These are phyloP conservation scores for Linderniella brevidens DNA, from an alignment of 257 asterid genomes.

Conservation along the genomic window DNA sequence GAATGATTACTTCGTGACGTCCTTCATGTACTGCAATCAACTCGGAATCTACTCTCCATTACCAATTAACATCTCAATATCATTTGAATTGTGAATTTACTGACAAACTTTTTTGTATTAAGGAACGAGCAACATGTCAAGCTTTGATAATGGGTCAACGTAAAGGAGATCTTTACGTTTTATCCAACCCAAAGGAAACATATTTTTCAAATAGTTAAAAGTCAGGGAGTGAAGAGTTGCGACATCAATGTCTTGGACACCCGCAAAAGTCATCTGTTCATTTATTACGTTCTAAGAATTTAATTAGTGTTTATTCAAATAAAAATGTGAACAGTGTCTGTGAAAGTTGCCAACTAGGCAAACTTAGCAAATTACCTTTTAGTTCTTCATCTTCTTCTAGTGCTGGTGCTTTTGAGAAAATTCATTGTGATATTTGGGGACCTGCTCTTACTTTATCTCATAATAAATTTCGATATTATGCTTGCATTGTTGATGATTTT, in stretches of 20 bases:
- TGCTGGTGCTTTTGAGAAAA: neutral
- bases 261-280: neutral
- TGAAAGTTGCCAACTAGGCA: neutral
- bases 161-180: neutral
- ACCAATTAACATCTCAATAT: no score
- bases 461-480: neutral
- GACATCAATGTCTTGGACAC: neutral
- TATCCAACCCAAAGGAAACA: neutral
- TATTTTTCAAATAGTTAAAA: neutral
- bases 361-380: neutral
- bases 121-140: neutral
- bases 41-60: no score
- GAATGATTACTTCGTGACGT: no score
- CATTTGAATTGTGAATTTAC: neutral
- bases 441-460: neutral
- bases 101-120: neutral
- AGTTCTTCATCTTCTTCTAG: neutral
- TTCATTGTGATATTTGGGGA: neutral
- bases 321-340: neutral
- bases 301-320: neutral
- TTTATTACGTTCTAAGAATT: neutral
- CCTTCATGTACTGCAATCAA: no score
- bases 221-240: neutral
- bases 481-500: neutral
- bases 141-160: neutral